These are phyloP conservation scores for Neopestalotiopsis clavispora DNA, from an alignment of 2,329 filamentous ascomycete genomes.

Conservation along the genomic window DNA sequence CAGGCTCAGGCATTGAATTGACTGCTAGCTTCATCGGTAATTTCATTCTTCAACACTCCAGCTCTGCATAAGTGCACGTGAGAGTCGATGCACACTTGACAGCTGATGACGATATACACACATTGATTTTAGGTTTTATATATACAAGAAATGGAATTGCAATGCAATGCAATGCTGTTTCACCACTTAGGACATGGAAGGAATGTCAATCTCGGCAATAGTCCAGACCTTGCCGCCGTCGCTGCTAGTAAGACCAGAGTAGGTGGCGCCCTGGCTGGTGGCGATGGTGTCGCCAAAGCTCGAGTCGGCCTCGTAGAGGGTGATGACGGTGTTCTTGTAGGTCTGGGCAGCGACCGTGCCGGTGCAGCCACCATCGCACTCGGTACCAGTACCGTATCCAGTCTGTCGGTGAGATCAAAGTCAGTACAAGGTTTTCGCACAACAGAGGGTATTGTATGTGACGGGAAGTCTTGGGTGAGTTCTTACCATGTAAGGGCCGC, in stretches of 20 bases:
- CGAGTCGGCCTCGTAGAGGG: conserved; percentile 6
- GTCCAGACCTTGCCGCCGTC: conserved; percentile 11
- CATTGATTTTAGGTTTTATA: not conserved
- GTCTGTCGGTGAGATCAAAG: not conserved
- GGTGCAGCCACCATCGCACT: conserved; percentile 16
- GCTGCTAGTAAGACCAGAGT: conserved; percentile 4
- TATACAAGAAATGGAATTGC: not conserved
- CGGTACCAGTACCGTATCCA: conserved; percentile 15
- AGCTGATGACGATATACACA: not conserved
- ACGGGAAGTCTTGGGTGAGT: not conserved
- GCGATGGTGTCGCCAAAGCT: conserved; percentile 13
- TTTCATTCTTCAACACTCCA: not conserved
- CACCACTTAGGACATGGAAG: conserved; percentile 5
- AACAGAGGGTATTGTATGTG: too few relatives aligned
- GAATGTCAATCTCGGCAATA: conserved; percentile 7
- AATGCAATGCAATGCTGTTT: not conserved
- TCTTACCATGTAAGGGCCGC: conserved; percentile 16
- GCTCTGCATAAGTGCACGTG: too few relatives aligned
- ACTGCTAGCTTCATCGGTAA: not conserved
- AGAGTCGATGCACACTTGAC: not conserved
- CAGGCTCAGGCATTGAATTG: not conserved
- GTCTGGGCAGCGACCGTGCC: conserved; percentile 14
- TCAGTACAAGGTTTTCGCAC: not conserved
- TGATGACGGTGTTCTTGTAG: conserved; percentile 16
- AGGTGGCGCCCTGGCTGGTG: conserved; percentile 15